A percentile compares a stretch with the other conserved stretches of the same genome.
Conservation (phyloP, 2,329 filamentous ascomycete genomes). For the Hypoxylon sp. region DNA sequence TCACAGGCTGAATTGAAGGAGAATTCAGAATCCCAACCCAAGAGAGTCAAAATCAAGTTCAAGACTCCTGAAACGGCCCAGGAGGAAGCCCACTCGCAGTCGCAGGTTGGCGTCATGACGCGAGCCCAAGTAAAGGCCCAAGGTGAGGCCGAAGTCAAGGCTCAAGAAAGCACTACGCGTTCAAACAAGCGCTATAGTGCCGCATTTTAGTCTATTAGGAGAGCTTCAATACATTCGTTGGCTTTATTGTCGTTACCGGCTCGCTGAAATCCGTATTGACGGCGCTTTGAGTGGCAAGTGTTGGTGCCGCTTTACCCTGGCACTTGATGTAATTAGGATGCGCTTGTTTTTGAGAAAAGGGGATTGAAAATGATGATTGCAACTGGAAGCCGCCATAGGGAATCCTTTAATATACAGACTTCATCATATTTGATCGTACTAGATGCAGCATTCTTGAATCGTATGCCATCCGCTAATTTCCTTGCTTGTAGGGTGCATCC, state of each 20-base stretch:
- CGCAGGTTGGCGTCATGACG: background rate
- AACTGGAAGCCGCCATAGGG: background rate
- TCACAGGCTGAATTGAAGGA: background rate
- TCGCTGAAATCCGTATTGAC: background rate
- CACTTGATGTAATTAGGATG: background rate
- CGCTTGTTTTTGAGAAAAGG: background rate
- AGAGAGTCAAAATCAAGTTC: background rate
- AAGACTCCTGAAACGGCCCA: background rate
- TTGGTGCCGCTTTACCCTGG: background rate
- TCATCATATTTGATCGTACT: background rate
- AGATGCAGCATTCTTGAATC: background rate
- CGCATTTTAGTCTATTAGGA: no score
- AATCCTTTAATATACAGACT: background rate
- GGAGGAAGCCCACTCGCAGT: background rate
- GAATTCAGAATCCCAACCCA: background rate
- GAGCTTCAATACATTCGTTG: no score
- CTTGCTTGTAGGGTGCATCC: background rate
- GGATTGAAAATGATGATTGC: background rate
- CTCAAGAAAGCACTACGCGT: background rate
- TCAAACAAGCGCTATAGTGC: background rate
- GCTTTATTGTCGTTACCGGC: no score
- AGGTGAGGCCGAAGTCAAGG: background rate
- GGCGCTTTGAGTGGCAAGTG: background rate
- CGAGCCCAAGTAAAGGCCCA: background rate
- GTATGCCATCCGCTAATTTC: background rate